These are phyloP conservation scores for Craterostigma plantagineum DNA, from an alignment of 257 asterid species.

Conservation along the genomic window DNA sequence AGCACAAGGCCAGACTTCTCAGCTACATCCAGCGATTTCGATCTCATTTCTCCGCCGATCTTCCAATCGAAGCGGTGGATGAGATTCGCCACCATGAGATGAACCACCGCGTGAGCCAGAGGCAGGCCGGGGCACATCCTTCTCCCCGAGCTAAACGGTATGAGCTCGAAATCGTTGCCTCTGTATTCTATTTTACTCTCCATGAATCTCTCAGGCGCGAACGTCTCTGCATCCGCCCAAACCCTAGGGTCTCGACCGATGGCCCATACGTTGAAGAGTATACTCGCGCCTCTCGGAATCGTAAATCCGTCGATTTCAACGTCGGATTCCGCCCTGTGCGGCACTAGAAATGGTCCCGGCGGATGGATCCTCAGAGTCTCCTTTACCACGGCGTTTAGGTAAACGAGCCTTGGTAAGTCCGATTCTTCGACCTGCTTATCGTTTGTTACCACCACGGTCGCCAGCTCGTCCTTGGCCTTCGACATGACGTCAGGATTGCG, in stretches of 20 bases:
- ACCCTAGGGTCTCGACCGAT: constrained; percentile 16
- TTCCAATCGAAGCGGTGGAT: constrained; percentile 11
- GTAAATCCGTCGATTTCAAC: constrained; percentile 13
- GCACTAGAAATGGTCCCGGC: constrained; percentile 4
- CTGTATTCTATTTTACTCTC: too few species aligned
- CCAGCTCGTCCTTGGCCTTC: not conserved
- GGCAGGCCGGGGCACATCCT: constrained; percentile 7
- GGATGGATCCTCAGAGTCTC: constrained; percentile 13
- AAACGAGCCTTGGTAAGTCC: constrained; percentile 12
- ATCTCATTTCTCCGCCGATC: constrained; percentile 8
- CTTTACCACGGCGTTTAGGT: constrained; percentile 16
- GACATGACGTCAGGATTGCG: not conserved
- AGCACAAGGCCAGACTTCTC: constrained; percentile 6
- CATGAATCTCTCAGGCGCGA: not conserved
- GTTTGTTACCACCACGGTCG: not conserved
- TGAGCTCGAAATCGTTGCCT: too few species aligned
- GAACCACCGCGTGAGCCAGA: constrained; percentile 10
- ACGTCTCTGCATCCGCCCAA: constrained; percentile 16
- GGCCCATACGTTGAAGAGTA: constrained; percentile 20
- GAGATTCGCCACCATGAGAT: constrained; percentile 8
- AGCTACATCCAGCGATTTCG: constrained; percentile 6
- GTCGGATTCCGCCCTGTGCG: constrained; percentile 11
- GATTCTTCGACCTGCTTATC: not conserved
- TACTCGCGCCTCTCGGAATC: constrained; percentile 12
- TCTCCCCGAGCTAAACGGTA: too few species aligned